Percentiles rank a stretch among this genome's conserved stretches.
These are phyloP conservation scores for Penicillium frequentans DNA, from an alignment of 2,329 filamentous ascomycete species.

Conservation along the genomic window DNA sequence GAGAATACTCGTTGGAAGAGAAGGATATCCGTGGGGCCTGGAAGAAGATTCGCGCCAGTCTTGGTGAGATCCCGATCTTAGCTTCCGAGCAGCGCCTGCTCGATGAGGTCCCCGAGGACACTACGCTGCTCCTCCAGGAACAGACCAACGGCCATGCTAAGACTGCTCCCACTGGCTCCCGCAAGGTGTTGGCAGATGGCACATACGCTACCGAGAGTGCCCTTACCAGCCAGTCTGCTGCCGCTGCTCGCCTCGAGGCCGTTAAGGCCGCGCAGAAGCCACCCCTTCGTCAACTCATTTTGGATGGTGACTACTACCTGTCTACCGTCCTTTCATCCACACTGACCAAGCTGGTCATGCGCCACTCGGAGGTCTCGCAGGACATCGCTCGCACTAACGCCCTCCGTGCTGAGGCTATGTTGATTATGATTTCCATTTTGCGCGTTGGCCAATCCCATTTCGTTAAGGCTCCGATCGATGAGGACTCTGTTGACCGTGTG, in stretches of 20 bases:
- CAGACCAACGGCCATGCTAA: constrained; percentile 82
- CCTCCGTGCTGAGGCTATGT: constrained; percentile 92
- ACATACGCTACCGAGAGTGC: constrained; percentile 98
- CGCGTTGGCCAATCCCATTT: constrained; percentile 98
- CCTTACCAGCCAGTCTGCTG: constrained; percentile 86
- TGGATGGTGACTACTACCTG: constrained; percentile 96
- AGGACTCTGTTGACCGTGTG: constrained; percentile 96
- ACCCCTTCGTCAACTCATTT: constrained; percentile 86
- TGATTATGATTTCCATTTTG: constrained; percentile 99
- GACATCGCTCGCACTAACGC: constrained; percentile 88
- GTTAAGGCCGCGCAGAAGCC: constrained; percentile 97
- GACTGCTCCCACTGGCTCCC: constrained; percentile 75
- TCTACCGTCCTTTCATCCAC: constrained; percentile 94
- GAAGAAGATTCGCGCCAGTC: constrained; percentile 89
- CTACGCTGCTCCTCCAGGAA: constrained; percentile 59
- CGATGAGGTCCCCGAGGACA: constrained; percentile 74
- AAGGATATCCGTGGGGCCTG: constrained; percentile 94
- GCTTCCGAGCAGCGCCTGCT: constrained; percentile 90
- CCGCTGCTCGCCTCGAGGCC: constrained; percentile 87
- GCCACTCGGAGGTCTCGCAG: constrained; percentile 87
- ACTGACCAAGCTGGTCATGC: constrained; percentile 96
- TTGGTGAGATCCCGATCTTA: constrained; percentile 95
- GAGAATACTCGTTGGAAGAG: constrained; percentile 92
- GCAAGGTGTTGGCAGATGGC: constrained; percentile 91
- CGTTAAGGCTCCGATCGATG: constrained; percentile 94